Conservation (phyloP, 306 rosid genomes). For the Hippophae tibetana region DNA sequence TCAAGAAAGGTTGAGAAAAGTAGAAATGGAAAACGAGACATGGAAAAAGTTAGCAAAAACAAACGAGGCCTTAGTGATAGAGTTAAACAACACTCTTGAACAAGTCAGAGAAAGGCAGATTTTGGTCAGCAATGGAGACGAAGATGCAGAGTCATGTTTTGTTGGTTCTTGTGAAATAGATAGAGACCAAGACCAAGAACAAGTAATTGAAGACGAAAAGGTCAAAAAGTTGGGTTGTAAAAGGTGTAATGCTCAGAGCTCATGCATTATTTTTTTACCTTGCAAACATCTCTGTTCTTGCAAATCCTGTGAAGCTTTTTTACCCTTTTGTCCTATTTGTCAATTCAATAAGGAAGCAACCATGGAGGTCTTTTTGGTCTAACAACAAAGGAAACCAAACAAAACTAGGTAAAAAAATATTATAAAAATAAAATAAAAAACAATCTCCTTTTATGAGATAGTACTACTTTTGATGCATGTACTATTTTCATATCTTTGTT, state of each 20-base stretch:
- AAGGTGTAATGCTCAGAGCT: conserved; percentile 27
- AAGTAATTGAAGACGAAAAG: neutral
- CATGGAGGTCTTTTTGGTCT: conserved; percentile 39
- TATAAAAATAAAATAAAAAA: neutral
- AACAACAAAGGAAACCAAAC: neutral
- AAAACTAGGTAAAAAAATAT: neutral
- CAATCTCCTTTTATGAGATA: neutral
- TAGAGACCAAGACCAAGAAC: neutral
- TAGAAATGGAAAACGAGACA: conserved; percentile 32
- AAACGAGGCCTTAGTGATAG: conserved; percentile 26
- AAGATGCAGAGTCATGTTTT: conserved; percentile 37
- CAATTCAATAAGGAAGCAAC: conserved; percentile 31
- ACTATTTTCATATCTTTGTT: no score
- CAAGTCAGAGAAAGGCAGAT: conserved; percentile 18
- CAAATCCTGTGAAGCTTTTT: conserved; percentile 38
- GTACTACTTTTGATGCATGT: conserved; percentile 5
- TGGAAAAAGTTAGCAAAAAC: conserved; percentile 39
- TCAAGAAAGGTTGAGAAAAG: conserved; percentile 26
- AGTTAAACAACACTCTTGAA: conserved; percentile 29
- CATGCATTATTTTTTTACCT: conserved; percentile 42
- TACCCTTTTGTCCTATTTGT: conserved; percentile 44
- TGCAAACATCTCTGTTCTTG: conserved; percentile 56
- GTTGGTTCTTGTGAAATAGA: conserved; percentile 1
- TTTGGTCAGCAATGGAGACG: conserved; percentile 8
- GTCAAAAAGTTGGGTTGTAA: conserved; percentile 26